These are phyloP conservation scores for Cystobasidiaceae sp. DNA, from an alignment of 1,284 basidiomycete genomes.

Conservation along the genomic window DNA sequence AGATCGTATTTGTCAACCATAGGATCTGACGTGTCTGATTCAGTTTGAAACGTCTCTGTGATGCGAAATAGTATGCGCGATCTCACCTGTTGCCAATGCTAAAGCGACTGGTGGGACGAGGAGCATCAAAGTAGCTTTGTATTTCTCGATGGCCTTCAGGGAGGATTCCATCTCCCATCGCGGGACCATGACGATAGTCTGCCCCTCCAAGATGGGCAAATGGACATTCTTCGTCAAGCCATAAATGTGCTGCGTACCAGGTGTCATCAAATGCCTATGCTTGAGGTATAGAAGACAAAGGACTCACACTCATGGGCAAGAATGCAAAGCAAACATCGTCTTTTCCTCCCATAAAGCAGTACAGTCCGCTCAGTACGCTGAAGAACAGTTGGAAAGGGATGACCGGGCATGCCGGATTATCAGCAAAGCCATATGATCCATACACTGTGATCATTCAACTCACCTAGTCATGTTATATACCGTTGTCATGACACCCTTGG, in stretches of 20 bases:
- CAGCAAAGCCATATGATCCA: too few species aligned
- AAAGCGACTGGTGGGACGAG: constrained; percentile 83
- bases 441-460: not conserved
- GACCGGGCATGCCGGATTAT: not conserved
- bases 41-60: not conserved
- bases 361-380: constrained; percentile 25
- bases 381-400: not conserved
- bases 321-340: constrained; percentile 36
- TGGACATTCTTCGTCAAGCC: constrained; percentile 54
- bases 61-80: not conserved
- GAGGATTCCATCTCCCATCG: constrained; percentile 70
- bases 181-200: constrained; percentile 62
- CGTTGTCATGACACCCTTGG: constrained; percentile 41
- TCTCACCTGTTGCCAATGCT: constrained; percentile 52
- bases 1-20: constrained; percentile 68
- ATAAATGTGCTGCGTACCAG: constrained; percentile 34
- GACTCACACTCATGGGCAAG: constrained; percentile 36
- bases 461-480: constrained; percentile 39
- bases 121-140: constrained; percentile 59
- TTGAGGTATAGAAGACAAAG: not conserved
- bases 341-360: constrained; percentile 12
- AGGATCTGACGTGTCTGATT: constrained; percentile 46
- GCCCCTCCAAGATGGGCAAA: constrained; percentile 57
- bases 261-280: too few species aligned
- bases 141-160: constrained; percentile 61